phyloP scores from a whole-genome alignment of 805 yeast genomes.

The Pichia exigua region DNA sequence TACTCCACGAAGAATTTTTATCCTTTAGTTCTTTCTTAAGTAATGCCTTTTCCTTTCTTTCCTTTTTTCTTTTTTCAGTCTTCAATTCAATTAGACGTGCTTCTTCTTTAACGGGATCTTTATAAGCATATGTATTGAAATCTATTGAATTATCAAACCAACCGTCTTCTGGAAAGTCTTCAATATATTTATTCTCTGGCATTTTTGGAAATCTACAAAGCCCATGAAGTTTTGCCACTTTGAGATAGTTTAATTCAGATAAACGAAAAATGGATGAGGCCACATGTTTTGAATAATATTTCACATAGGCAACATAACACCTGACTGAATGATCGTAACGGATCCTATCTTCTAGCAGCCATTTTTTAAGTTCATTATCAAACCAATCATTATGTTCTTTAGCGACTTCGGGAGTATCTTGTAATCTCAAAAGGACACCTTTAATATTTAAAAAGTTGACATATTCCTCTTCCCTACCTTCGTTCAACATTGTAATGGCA shows the following conservation, averaged over 20 bases:
- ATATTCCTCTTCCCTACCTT: slow-evolving; percentile 75
- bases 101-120: slow-evolving; percentile 56
- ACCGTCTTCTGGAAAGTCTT: slow-evolving; percentile 58
- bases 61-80: slow-evolving; percentile 32
- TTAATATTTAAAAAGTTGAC: slow-evolving; percentile 74
- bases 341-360: slow-evolving; percentile 66
- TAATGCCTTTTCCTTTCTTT: slow-evolving; percentile 32
- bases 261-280: slow-evolving; percentile 84
- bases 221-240: slow-evolving; percentile 71
- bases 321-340: slow-evolving; percentile 75
- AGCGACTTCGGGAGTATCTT: slow-evolving; percentile 20
- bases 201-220: slow-evolving; percentile 79
- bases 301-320: slow-evolving; percentile 75
- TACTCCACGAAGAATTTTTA: slow-evolving; percentile 74
- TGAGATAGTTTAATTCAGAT: slow-evolving; percentile 60
- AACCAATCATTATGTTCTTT: slow-evolving; percentile 21
- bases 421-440: slow-evolving; percentile 43
- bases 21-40: slow-evolving; percentile 36
- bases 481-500: slow-evolving; percentile 65
- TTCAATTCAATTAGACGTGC: slow-evolving; percentile 52
- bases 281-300: slow-evolving; percentile 80
- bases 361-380: slow-evolving; percentile 32
- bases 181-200: slow-evolving; percentile 73
- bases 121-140: slow-evolving; percentile 59
- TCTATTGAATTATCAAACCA: slow-evolving; percentile 59